Percentiles rank a stretch among this genome's conserved stretches.
Conservation (phyloP, 768 basidiomycete genomes). For the Suillus spraguei region DNA sequence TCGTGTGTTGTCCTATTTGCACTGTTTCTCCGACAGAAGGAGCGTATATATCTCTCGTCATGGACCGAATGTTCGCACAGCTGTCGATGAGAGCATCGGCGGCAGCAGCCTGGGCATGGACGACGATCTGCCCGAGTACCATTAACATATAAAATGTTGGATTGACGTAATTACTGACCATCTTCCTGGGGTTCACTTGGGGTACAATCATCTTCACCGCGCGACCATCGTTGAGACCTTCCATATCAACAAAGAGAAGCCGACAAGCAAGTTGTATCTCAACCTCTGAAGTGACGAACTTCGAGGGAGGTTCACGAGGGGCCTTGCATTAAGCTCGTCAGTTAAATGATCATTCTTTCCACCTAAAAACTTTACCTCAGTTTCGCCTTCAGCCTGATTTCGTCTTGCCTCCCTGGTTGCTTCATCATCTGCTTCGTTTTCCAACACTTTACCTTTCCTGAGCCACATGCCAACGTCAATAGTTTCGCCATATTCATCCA, state of each 20-base stretch:
- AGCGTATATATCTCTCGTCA: conserved; percentile 91
- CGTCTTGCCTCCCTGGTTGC: conserved; percentile 75
- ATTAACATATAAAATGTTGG: background rate
- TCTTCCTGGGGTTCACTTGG: conserved; percentile 93
- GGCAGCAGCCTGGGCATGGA: conserved; percentile 71
- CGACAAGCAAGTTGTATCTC: conserved; percentile 85
- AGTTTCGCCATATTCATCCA: conserved; percentile 95
- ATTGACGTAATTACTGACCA: conserved; percentile 53
- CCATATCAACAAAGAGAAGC: conserved; percentile 92
- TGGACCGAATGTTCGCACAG: conserved; percentile 79
- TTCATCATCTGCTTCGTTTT: conserved; percentile 86
- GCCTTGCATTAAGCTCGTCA: conserved; percentile 53
- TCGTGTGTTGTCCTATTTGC: conserved; percentile 94
- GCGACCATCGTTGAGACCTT: conserved; percentile 94
- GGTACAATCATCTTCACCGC: conserved; percentile 97
- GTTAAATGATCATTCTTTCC: conserved; percentile 4
- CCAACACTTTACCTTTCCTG: conserved; percentile 85
- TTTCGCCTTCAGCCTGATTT: conserved; percentile 71
- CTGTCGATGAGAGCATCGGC: conserved; percentile 77
- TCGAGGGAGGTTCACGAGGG: conserved; percentile 86
- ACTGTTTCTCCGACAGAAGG: conserved; percentile 76
- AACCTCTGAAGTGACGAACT: conserved; percentile 76
- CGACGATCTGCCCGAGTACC: conserved; percentile 66
- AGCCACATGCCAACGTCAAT: conserved; percentile 97
- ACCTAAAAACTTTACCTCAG: conserved; percentile 54